Evolutionary conservation across 192 early-diverging fungal species (phyloP), one percentile per base, ranked within the genome.

Genomic region (Podila epicladia): DNA sequence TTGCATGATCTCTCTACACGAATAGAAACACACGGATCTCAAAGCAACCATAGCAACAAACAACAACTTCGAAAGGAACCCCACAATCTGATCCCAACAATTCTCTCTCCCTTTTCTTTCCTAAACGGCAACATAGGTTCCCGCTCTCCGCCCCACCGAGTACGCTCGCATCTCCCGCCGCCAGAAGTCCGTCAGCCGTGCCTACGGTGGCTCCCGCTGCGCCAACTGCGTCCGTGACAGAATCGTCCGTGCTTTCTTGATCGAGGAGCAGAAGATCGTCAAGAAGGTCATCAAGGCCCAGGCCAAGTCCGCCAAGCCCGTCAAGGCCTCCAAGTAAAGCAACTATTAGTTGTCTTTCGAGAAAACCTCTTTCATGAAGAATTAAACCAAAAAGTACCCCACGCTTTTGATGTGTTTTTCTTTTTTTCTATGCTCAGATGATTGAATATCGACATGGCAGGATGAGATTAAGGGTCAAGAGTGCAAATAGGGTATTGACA

Each of bases 221-320:
- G 91, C 88, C 76, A 84, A 86, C 84, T 98, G 98, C 72, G 84
- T 84, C 62, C 82, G 79, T 72, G 83, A 87, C 87, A 90, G 97
- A 80, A 97, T 99, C 86, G 94, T 99, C 69, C 96, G 97, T 73
- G 95, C 97, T 73, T 99, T 99, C 93, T 91, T 99, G 84, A 95
- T 99, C 77, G 97, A 99, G 90, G 97, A 99, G 91, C 97, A 99
- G 92, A 99, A 99, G 95, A 98, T 99, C 80, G 97, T 99, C 88
- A 99, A 99, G 95, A 95, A 94, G 89, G 95, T 99, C 72, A 91
- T 98, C 86, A 99, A 98, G 94, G 72, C 91, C 55, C 87, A 88
- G 68, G 79, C 72, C 67, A 83, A 89, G 82, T 77, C 72, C 58
- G 71, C 77, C 67, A 80, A 80, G 77, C 77, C 77, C 77, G 71